Evolutionary conservation across 176 grass and related monocot species (phyloP).

Genomic region (Secale cereale): DNA sequence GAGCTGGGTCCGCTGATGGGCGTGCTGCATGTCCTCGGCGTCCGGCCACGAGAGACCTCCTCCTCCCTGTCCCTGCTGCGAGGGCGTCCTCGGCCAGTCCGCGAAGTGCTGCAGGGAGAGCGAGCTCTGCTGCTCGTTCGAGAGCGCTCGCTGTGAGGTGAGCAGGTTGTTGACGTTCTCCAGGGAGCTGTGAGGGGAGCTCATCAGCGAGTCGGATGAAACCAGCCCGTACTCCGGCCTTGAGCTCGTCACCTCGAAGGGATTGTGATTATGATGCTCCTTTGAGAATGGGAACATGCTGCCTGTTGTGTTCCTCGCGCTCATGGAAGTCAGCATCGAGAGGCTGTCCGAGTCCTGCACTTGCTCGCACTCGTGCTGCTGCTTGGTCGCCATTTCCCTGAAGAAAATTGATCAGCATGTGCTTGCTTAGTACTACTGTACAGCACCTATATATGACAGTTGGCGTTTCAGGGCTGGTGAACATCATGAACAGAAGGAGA

Average conservation of each 20-base stretch:
- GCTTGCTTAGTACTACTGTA: background rate
- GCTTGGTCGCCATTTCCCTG: slow-evolving; percentile 50
- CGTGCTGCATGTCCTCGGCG: slow-evolving; percentile 70
- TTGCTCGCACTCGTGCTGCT: slow-evolving; percentile 50
- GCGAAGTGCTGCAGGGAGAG: slow-evolving; percentile 69
- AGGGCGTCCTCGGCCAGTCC: slow-evolving; percentile 61
- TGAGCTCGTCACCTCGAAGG: slow-evolving; percentile 47
- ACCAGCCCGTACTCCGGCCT: slow-evolving; percentile 47
- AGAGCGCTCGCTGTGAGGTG: slow-evolving; percentile 21
- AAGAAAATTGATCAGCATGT: background rate
- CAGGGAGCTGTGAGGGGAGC: slow-evolving; percentile 49
- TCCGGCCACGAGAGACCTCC: slow-evolving; percentile 64
- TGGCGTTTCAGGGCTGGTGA: background rate
- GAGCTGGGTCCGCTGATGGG: slow-evolving; percentile 73
- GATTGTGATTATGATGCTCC: slow-evolving; percentile 41
- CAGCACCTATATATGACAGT: too few species aligned
- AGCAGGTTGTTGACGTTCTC: slow-evolving; percentile 53
- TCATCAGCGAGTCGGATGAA: slow-evolving; percentile 52
- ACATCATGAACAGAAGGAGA: background rate
- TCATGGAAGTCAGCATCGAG: slow-evolving; percentile 56
- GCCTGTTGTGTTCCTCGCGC: background rate
- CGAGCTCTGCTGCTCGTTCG: slow-evolving; percentile 48
- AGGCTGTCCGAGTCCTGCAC: slow-evolving; percentile 45
- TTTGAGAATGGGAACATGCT: slow-evolving; percentile 58
- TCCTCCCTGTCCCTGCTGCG: slow-evolving; percentile 13